phyloP scores from a whole-genome alignment of 352 stramenopile species.

The Nothophytophthora sp. region DNA sequence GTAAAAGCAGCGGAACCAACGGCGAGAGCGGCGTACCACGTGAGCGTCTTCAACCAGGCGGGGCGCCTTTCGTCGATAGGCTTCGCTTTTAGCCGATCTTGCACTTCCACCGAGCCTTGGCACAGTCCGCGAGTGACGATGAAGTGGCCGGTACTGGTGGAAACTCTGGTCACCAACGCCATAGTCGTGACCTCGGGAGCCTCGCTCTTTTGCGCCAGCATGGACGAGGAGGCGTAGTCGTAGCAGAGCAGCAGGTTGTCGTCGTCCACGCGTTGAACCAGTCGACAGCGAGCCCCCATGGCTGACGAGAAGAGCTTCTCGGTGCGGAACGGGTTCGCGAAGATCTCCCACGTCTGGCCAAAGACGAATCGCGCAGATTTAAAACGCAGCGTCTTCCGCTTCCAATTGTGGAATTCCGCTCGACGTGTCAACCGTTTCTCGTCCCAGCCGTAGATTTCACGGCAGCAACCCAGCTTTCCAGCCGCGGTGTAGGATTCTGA shows the following conservation, averaged over 20 bases:
- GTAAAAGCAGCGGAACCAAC: neutral
- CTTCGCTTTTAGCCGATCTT: slow-evolving; percentile 11
- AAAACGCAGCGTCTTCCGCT: slow-evolving; percentile 23
- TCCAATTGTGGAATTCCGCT: slow-evolving; percentile 25
- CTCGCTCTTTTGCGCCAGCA: slow-evolving; percentile 28
- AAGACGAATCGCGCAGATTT: slow-evolving; percentile 21
- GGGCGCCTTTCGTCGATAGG: slow-evolving; percentile 8
- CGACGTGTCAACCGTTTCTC: slow-evolving; percentile 23
- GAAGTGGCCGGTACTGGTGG: slow-evolving; percentile 18
- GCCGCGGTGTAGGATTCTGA: slow-evolving; percentile 6
- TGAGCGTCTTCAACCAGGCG: slow-evolving; percentile 29
- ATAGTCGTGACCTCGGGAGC: slow-evolving; percentile 21
- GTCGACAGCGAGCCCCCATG: slow-evolving; percentile 25
- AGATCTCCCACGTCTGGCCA: slow-evolving; percentile 28
- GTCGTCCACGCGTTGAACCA: slow-evolving; percentile 35
- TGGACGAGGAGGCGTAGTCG: slow-evolving; percentile 23
- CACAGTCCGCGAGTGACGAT: slow-evolving; percentile 40
- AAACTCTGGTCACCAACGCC: slow-evolving; percentile 23
- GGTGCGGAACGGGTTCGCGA: slow-evolving; percentile 24
- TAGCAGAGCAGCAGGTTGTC: slow-evolving; percentile 35
- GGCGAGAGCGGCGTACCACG: no score
- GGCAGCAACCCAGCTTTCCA: slow-evolving; percentile 9
- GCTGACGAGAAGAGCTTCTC: slow-evolving; percentile 25
- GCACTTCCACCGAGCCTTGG: slow-evolving; percentile 31
- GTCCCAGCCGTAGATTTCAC: slow-evolving; percentile 31